Base-by-base conservation (phyloP, 164 flowering plant genomes). In the Sedum album region DNA sequence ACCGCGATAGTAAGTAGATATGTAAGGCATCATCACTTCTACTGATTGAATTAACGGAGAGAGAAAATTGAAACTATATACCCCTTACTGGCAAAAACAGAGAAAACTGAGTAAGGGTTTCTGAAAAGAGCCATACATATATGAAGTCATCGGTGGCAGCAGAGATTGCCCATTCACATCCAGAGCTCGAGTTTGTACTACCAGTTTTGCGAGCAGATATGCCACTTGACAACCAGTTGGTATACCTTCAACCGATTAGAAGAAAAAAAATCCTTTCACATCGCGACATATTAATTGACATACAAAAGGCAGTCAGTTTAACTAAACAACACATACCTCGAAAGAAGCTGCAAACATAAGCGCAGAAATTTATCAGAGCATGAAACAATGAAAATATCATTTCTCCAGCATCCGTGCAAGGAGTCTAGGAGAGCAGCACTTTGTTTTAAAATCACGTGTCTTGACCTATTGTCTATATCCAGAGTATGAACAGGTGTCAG, bases 301-400 rank as follows among this genome's bases (percentile, higher is more conserved):
- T 46, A 66, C 67, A 44, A 26, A 38, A 46, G 18, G 0, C 41
- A n/a, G 15, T 15, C 21, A 30, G 8, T 69, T 49, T 18, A 14
- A 14, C 35, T 38, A 36, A 69, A 60, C 38, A 69, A 68, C 66
- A 68, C 66, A 39, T 30, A 88, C 99, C 99, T 85, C 55, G 99
- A 83, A 60, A 95, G 77, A 78, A 95, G 97, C 82, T 95, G 97
- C 81, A 95, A 79, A 67, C 93, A 81, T 68, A 95, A 79, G 57
- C 96, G 91, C 31, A 95, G 85, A 72, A 95, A 91, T 84, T 89
- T 91, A 81, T 95, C 97, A 28, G 96, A 82, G 79, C 82, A 85
- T 74, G 96, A 86, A 60, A 87, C 55, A 64, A 91, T 77, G 69
- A 91, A 79, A 72, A 91, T 88, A 81, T 95, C 96, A 72, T 95